These are phyloP conservation scores for Hypoxylon sp. DNA, from an alignment of 2,329 filamentous ascomycete species.

Conservation along the genomic window DNA sequence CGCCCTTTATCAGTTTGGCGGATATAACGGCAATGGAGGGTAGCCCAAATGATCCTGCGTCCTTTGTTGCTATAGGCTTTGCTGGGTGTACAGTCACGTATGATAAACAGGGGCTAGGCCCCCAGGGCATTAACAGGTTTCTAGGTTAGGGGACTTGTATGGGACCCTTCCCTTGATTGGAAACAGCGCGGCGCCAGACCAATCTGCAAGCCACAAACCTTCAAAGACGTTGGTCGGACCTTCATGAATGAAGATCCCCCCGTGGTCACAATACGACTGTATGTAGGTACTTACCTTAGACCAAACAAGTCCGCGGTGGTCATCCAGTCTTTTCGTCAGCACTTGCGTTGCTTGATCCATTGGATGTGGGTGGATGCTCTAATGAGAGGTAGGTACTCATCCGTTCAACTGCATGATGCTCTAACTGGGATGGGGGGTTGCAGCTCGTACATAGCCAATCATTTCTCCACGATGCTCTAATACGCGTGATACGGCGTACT, in stretches of 20 bases:
- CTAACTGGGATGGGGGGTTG: conserved; percentile 20
- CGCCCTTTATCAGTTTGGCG: conserved; percentile 33
- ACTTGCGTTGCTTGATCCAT: conserved; percentile 10
- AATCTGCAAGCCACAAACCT: conserved; percentile 40
- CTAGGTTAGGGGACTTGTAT: conserved; percentile 18
- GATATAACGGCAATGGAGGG: conserved; percentile 40
- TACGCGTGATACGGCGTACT: conserved; percentile 6
- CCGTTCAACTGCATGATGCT: conserved; percentile 25
- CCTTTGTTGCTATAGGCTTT: conserved; percentile 1
- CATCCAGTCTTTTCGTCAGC: conserved; percentile 5
- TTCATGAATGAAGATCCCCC: conserved; percentile 18
- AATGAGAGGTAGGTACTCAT: neutral
- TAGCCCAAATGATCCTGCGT: conserved; percentile 22
- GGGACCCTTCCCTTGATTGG: conserved; percentile 34
- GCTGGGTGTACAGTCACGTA: neutral
- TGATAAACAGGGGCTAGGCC: conserved; percentile 17
- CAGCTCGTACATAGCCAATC: conserved; percentile 30
- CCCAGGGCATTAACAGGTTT: conserved; percentile 17
- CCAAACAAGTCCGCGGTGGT: conserved; percentile 16
- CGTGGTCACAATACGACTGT: conserved; percentile 3
- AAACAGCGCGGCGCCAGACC: conserved; percentile 14
- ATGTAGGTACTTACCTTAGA: conserved; percentile 2
- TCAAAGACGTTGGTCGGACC: conserved; percentile 20
- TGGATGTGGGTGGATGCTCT: conserved; percentile 4
- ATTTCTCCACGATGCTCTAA: conserved; percentile 29